These are phyloP conservation scores for Pseudogymnoascus sp. DNA, from an alignment of 2,329 filamentous ascomycete species.

Conservation along the genomic window DNA sequence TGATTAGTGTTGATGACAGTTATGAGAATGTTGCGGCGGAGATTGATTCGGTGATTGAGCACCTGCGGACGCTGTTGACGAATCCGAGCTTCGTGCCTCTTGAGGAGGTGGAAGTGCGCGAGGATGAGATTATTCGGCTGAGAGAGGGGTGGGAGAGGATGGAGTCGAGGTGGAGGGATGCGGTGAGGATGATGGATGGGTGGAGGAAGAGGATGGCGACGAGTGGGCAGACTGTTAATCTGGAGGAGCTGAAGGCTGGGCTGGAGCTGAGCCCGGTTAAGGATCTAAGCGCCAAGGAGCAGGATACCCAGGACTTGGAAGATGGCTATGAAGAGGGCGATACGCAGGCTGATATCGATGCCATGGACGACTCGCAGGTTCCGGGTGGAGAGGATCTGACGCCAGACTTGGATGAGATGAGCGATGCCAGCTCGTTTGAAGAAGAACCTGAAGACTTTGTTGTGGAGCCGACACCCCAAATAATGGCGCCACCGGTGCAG, in stretches of 20 bases:
- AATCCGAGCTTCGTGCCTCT: conserved; percentile 95
- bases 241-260: conserved; percentile 60
- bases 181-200: conserved; percentile 80
- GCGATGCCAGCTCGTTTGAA: conserved; percentile 37
- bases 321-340: conserved; percentile 26
- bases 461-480: neutral
- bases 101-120: conserved; percentile 86
- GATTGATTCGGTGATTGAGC: conserved; percentile 69
- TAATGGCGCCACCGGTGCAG: neutral
- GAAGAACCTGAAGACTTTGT: conserved; percentile 35
- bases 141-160: conserved; percentile 87
- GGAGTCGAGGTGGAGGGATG: conserved; percentile 84
- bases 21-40: conserved; percentile 63
- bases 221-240: conserved; percentile 60
- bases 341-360: conserved; percentile 29
- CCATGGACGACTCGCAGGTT: conserved; percentile 25
- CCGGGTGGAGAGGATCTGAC: conserved; percentile 9
- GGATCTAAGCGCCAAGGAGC: conserved; percentile 44
- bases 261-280: conserved; percentile 54
- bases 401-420: conserved; percentile 22
- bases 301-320: conserved; percentile 27
- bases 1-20: conserved; percentile 26
- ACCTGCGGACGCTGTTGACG: conserved; percentile 75
- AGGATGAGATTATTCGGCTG: conserved; percentile 80
- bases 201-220: conserved; percentile 78